phyloP scores from a whole-genome alignment of 768 basidiomycete genomes.

The Pleurotus tuber-regium region DNA sequence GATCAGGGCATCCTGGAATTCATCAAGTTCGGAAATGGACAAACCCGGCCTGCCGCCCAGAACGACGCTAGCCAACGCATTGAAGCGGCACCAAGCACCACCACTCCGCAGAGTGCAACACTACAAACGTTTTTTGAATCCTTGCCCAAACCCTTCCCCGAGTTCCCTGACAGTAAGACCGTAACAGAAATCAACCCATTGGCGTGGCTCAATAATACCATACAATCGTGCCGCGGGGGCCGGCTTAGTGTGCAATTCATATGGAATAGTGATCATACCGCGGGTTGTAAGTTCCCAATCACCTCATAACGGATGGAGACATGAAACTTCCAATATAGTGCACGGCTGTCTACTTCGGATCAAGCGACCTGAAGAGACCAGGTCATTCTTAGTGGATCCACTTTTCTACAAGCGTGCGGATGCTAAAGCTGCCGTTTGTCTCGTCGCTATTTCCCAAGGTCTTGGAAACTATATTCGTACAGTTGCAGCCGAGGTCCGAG shows the following conservation, averaged over 20 bases:
- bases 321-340: slow-evolving; percentile 30
- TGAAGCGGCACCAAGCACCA: neutral
- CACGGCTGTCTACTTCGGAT: slow-evolving; percentile 65
- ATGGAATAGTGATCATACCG: slow-evolving; percentile 35
- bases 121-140: slow-evolving; percentile 63
- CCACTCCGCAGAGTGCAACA: slow-evolving; percentile 15
- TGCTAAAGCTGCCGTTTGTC: slow-evolving; percentile 66
- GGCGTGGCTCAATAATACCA: slow-evolving; percentile 47
- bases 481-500: slow-evolving; percentile 39
- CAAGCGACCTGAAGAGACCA: slow-evolving; percentile 47
- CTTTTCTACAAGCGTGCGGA: slow-evolving; percentile 58
- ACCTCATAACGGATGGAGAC: slow-evolving; percentile 2
- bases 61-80: neutral
- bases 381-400: slow-evolving; percentile 63
- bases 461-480: slow-evolving; percentile 54
- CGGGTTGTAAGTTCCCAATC: slow-evolving; percentile 41
- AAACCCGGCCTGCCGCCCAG: slow-evolving; percentile 28
- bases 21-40: slow-evolving; percentile 55
- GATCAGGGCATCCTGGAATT: slow-evolving; percentile 55
- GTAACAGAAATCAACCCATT: slow-evolving; percentile 53
- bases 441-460: slow-evolving; percentile 64
- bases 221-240: slow-evolving; percentile 53
- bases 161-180: slow-evolving; percentile 42
- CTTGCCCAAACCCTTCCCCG: slow-evolving; percentile 63
- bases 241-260: slow-evolving; percentile 41